phyloP scores from a whole-genome alignment of 768 basidiomycete species.

The Boletus fagicola region DNA sequence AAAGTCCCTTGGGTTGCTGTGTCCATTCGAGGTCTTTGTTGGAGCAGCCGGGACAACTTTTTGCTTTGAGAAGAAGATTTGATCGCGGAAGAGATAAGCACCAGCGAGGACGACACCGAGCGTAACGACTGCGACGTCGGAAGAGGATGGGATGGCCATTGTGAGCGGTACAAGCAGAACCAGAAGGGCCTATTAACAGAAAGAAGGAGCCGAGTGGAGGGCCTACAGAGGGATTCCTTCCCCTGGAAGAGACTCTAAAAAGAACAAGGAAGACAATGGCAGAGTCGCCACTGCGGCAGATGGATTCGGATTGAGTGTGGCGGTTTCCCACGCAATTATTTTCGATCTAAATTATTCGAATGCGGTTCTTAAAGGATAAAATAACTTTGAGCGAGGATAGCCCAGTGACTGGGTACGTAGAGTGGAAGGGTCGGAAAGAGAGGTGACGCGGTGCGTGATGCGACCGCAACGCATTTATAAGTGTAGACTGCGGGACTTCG shows the following conservation, averaged over 20 bases:
- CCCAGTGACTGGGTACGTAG: too few relatives aligned
- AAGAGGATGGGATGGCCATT: constrained; percentile 63
- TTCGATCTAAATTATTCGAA: constrained; percentile 22
- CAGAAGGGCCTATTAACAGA: background rate
- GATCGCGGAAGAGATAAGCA: constrained; percentile 81
- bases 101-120: constrained; percentile 75
- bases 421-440: background rate
- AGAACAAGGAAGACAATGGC: constrained; percentile 17
- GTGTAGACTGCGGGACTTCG: background rate
- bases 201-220: background rate
- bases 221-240: background rate
- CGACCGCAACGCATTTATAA: constrained; percentile 2
- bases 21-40: constrained; percentile 54
- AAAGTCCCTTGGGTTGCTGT: constrained; percentile 91
- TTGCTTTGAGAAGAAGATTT: constrained; percentile 67
- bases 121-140: constrained; percentile 70
- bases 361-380: background rate
- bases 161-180: constrained; percentile 17
- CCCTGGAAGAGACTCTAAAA: constrained; percentile 1
- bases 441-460: background rate
- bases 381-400: background rate
- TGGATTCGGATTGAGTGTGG: constrained; percentile 39
- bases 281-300: background rate
- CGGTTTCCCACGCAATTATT: constrained; percentile 37
- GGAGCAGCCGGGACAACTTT: constrained; percentile 50